These are phyloP conservation scores for Echium plantagineum DNA, from an alignment of 257 asterid genomes.

Conservation along the genomic window DNA sequence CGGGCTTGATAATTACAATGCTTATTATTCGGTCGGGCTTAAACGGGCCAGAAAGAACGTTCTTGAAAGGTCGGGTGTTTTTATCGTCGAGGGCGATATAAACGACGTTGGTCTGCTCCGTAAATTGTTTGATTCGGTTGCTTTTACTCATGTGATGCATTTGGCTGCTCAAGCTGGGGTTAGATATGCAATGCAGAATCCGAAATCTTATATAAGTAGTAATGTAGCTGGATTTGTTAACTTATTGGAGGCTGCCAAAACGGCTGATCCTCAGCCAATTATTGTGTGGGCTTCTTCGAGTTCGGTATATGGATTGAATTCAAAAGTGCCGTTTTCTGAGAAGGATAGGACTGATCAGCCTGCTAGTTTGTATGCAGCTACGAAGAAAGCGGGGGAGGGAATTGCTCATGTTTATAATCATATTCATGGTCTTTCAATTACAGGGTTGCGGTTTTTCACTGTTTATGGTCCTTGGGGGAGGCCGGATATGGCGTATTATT, in stretches of 20 bases:
- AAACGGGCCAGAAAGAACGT: too few species aligned
- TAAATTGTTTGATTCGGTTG: too few species aligned
- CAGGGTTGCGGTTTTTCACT: constrained; percentile 84
- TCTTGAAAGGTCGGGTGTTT: too few species aligned
- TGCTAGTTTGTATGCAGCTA: constrained; percentile 88
- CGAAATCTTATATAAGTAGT: too few species aligned
- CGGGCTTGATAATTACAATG: too few species aligned
- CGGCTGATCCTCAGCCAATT: constrained; percentile 88
- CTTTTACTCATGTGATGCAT: too few species aligned
- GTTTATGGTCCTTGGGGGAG: constrained; percentile 97
- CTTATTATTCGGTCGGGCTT: too few species aligned
- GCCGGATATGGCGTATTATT: constrained; percentile 93
- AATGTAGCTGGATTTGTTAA: constrained; percentile 75
- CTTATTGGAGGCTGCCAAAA: constrained; percentile 55
- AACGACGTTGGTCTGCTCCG: too few species aligned
- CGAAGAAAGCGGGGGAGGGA: constrained; percentile 88
- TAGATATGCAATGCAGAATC: too few species aligned
- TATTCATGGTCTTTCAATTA: constrained; percentile 68
- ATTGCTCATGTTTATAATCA: constrained; percentile 88
- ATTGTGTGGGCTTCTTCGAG: constrained; percentile 91
- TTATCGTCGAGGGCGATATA: too few species aligned
- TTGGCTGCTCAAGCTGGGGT: too few species aligned
- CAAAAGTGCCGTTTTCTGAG: constrained; percentile 67
- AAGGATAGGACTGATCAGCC: constrained; percentile 67
- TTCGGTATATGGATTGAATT: constrained; percentile 76